Conservation (phyloP, 2,329 filamentous ascomycete genomes). For the Colletotrichum lindemuthianum region DNA sequence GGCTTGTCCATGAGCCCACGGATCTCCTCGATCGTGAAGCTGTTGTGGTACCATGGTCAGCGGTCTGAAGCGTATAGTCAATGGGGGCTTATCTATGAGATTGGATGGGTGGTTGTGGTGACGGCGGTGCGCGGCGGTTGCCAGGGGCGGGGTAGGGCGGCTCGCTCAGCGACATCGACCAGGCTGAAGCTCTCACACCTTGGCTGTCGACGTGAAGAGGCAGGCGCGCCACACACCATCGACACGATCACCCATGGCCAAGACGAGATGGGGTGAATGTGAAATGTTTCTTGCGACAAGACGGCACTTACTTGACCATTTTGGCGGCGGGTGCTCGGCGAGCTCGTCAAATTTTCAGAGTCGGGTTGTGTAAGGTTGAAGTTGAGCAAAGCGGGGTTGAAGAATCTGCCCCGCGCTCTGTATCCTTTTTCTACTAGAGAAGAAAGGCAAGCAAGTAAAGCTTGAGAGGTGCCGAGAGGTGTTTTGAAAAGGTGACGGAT, state of each 20-base stretch:
- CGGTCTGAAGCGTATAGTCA: conserved; percentile 33
- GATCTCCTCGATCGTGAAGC: conserved; percentile 98
- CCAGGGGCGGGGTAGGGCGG: conserved; percentile 23
- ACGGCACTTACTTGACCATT: conserved; percentile 97
- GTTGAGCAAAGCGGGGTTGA: conserved; percentile 56
- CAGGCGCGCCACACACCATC: neutral
- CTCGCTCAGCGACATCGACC: conserved; percentile 5
- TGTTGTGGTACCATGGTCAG: conserved; percentile 68
- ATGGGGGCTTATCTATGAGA: conserved; percentile 50
- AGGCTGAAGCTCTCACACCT: conserved; percentile 7
- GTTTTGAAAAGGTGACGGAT: conserved; percentile 44
- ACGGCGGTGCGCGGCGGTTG: too few relatives aligned
- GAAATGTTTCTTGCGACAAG: neutral
- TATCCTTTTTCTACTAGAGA: conserved; percentile 33
- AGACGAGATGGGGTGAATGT: too few relatives aligned
- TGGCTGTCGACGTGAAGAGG: too few relatives aligned
- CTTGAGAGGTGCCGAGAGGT: conserved; percentile 37
- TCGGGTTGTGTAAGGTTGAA: conserved; percentile 43
- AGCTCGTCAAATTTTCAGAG: conserved; percentile 48
- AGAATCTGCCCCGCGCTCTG: conserved; percentile 42
- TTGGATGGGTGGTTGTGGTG: conserved; percentile 17
- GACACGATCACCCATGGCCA: neutral
- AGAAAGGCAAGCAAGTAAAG: conserved; percentile 34
- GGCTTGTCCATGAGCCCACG: conserved; percentile 82
- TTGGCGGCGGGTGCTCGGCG: conserved; percentile 80